Evolutionary conservation across 2,329 filamentous ascomycete species (phyloP).

Genomic region (Cordyceps tenuipes): DNA sequence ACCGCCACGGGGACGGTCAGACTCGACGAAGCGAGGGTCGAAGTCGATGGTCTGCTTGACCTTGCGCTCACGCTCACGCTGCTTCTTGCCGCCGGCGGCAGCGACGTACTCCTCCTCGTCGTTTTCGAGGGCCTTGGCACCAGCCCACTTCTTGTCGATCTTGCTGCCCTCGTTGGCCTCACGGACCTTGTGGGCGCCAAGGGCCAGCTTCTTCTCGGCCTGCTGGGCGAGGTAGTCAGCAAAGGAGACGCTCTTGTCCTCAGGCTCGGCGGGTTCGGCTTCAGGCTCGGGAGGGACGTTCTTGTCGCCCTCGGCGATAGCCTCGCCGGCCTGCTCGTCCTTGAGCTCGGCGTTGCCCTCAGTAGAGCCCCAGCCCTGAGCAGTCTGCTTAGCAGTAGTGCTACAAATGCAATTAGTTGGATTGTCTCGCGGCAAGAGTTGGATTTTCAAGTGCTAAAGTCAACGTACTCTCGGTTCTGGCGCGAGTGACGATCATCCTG

Average conservation of each 20-base stretch:
- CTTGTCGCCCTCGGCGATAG: conserved; percentile 77
- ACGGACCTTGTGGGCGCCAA: conserved; percentile 61
- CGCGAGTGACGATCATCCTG: conserved; percentile 50
- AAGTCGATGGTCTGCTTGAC: conserved; percentile 85
- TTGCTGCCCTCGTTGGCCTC: conserved; percentile 88
- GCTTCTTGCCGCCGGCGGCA: conserved; percentile 64
- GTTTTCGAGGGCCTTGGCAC: conserved; percentile 64
- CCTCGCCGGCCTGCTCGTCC: conserved; percentile 86
- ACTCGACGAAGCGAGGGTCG: conserved; percentile 74
- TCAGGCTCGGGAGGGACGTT: conserved; percentile 47
- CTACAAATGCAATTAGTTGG: conserved; percentile 30
- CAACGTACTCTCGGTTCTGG: conserved; percentile 38
- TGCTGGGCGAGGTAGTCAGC: conserved; percentile 72
- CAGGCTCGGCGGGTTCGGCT: conserved; percentile 50
- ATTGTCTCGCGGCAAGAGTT: neutral
- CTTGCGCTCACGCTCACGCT: conserved; percentile 83
- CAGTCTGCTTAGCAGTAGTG: conserved; percentile 78
- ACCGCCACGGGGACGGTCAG: conserved; percentile 47
- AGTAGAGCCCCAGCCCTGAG: conserved; percentile 79
- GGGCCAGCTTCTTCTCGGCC: conserved; percentile 66
- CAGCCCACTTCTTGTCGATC: conserved; percentile 85
- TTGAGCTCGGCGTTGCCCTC: conserved; percentile 78
- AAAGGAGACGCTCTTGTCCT: conserved; percentile 88
- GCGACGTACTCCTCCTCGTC: conserved; percentile 70
- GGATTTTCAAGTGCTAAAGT: neutral